Evolutionary conservation across 208 protist genomes (phyloP).

Genomic region (Tritrichomonas musculus): DNA sequence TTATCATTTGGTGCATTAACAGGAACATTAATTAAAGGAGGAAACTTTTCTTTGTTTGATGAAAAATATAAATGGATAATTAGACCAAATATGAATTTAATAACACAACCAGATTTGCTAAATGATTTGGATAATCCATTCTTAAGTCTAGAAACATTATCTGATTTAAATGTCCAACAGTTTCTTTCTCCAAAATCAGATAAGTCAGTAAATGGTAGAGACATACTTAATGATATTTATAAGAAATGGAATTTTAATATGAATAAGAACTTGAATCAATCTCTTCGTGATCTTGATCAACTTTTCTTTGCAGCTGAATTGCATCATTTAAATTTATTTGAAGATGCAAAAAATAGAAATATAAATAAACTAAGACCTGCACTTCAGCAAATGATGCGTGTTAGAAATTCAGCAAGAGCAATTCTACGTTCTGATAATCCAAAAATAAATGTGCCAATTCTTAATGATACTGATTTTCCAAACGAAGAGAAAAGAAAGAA

Average conservation of each 20-base stretch:
- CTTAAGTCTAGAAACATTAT: too few relatives aligned
- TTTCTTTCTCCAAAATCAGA: too few relatives aligned
- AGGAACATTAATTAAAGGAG: conserved; percentile 10
- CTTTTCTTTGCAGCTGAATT: neutral
- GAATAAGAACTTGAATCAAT: neutral
- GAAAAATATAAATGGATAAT: neutral
- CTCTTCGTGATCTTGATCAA: neutral
- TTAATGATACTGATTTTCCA: too few relatives aligned
- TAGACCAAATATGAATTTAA: conserved; percentile 20
- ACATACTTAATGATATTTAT: neutral
- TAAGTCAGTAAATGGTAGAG: neutral
- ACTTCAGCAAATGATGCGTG: neutral
- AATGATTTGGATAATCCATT: neutral
- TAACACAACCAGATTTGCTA: neutral
- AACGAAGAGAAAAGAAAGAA: too few relatives aligned
- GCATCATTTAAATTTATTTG: neutral
- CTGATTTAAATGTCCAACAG: too few relatives aligned
- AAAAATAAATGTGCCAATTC: too few relatives aligned
- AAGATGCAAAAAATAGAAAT: neutral
- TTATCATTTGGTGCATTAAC: neutral
- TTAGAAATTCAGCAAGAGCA: neutral
- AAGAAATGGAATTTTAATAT: neutral
- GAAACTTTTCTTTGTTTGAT: neutral
- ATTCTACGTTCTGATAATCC: neutral
- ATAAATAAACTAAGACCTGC: neutral